Base-by-base conservation (phyloP, 192 early-diverging fungal genomes). In the Funneliformis mosseae region DNA sequence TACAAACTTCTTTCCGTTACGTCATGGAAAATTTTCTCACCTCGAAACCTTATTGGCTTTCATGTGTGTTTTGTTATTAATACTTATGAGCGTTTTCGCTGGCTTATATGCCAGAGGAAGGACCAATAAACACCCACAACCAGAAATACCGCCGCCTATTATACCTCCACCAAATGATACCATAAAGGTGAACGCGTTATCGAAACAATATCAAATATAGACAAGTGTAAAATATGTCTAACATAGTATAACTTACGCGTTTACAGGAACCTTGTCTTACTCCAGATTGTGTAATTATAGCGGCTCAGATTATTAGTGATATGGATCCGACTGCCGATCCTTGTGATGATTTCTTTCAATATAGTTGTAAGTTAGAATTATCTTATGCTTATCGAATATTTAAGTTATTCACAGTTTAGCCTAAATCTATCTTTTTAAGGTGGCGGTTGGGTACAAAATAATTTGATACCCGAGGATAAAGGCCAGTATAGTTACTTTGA, bases 341-440 rank as follows among this genome's bases (percentile, higher is more conserved):
- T 9, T 94, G 92, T 61, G 76, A 84, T 28, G 92, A 94, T 81
- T 94, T 94, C 84, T 93, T 88, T 78, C 84, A 88, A 68, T 93
- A 85, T 75, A 86, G 83, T 50, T 91, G 92, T 92, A 89, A 83
- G 79, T 74, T 46, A 39, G 23, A 43, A 46, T 46, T 55, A 55
- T 55, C 0, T 55, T 45, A 45, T 61, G 11, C 9, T 68, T 23
- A 59, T 9, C 4, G 43, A 42, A 16, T 21, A 27, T 55, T 43
- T 23, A 39, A 10, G 21, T 12, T 69, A 42, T 43, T 48, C 46
- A 12, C 14, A 39, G 4, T 25, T 16, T 27, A 69, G 12, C 42
- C 8, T 72, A 8, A 33, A 59, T 66, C n/a, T 81, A 66, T 12
- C 6, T 12, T 25, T 25, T 69, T 46, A 55, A 90, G 89, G 89